Evolutionary conservation across 2,329 filamentous ascomycete genomes (phyloP).

Genomic region (Neophaeococcomyces mojaviensis): DNA sequence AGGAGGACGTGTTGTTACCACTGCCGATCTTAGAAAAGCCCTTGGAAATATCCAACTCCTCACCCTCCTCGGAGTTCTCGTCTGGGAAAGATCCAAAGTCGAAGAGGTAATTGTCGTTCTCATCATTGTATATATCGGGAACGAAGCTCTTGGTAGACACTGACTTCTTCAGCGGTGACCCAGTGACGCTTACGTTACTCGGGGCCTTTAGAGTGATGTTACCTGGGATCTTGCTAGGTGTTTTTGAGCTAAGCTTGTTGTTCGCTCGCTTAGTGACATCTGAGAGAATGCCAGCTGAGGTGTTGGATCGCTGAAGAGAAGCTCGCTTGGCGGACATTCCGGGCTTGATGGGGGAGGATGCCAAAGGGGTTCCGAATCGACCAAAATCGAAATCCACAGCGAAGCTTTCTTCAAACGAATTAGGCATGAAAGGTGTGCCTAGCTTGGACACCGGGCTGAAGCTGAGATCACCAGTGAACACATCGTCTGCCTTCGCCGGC

Average conservation of each 20-base stretch:
- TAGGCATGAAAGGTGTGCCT: conserved; percentile 31
- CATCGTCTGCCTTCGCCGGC: conserved; percentile 47
- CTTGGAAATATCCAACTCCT: conserved; percentile 38
- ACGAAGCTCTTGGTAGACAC: conserved; percentile 17
- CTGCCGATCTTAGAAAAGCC: conserved; percentile 41
- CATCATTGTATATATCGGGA: conserved; percentile 28
- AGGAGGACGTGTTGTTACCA: neutral
- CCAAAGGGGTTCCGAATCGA: conserved; percentile 29
- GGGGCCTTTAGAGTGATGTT: conserved; percentile 21
- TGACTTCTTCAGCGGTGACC: conserved; percentile 16
- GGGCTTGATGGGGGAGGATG: conserved; percentile 40
- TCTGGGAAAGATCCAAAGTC: conserved; percentile 41
- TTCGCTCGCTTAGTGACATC: conserved; percentile 36
- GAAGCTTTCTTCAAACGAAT: conserved; percentile 43
- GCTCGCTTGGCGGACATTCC: conserved; percentile 48
- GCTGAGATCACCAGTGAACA: conserved; percentile 32
- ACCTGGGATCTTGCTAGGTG: conserved; percentile 28
- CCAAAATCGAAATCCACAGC: conserved; percentile 48
- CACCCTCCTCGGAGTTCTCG: conserved; percentile 35
- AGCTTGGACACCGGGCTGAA: conserved; percentile 47
- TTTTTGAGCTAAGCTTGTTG: conserved; percentile 28
- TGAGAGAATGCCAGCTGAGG: conserved; percentile 43
- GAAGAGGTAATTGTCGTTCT: conserved; percentile 38
- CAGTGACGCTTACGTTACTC: conserved; percentile 13
- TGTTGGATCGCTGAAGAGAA: conserved; percentile 40